Evolutionary conservation across 352 stramenopile genomes (phyloP).

Genomic region (Phytophthora lateralis): DNA sequence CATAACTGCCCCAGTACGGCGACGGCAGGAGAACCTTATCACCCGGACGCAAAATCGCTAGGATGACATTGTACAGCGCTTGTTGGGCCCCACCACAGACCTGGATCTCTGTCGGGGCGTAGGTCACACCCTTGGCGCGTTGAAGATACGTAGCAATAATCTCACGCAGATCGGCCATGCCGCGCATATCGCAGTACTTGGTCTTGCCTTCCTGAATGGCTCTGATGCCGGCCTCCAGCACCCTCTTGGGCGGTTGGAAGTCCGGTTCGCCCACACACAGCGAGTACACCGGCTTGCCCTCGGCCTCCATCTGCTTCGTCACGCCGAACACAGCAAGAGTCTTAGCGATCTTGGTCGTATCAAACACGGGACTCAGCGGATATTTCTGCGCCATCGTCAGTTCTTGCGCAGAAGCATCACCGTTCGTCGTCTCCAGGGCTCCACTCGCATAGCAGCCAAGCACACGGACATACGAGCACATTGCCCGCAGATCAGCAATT

Average conservation of each 20-base stretch:
- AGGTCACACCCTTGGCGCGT: conserved; percentile 86
- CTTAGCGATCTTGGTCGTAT: conserved; percentile 85
- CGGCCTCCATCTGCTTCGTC: conserved; percentile 95
- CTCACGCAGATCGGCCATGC: conserved; percentile 84
- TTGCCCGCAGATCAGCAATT: conserved; percentile 74
- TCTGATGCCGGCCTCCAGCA: conserved; percentile 88
- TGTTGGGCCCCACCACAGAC: conserved; percentile 97
- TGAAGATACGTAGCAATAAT: conserved; percentile 91
- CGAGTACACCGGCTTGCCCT: conserved; percentile 90
- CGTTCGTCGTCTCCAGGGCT: neutral
- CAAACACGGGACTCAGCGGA: conserved; percentile 79
- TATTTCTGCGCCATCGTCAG: conserved; percentile 61
- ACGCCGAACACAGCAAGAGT: conserved; percentile 94
- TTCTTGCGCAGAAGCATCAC: neutral
- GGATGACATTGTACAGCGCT: conserved; percentile 91
- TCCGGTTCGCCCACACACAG: conserved; percentile 97
- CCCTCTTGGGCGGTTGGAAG: conserved; percentile 88
- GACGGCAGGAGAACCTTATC: conserved; percentile 97
- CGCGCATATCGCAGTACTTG: conserved; percentile 95
- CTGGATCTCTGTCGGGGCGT: conserved; percentile 93
- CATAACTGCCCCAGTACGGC: conserved; percentile 97
- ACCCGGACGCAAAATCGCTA: conserved; percentile 87
- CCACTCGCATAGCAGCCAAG: conserved; percentile 83
- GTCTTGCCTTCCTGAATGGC: conserved; percentile 85
- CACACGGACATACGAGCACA: conserved; percentile 84